These are phyloP conservation scores for Leccinum ochraceum DNA, from an alignment of 768 basidiomycete species.

Conservation along the genomic window DNA sequence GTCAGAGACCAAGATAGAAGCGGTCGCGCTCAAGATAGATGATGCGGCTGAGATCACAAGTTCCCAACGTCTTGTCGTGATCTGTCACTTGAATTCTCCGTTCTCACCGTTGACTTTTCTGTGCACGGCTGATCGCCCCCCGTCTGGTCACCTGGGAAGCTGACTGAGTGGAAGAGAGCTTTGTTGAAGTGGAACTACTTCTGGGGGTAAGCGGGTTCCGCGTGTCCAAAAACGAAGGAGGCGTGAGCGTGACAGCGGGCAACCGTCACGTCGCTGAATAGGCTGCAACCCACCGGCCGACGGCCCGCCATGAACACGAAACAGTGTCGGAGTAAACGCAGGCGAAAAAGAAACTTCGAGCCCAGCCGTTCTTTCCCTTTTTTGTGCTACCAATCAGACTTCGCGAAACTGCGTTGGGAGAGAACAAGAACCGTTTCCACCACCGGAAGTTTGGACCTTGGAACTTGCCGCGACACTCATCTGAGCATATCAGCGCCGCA, in stretches of 20 bases:
- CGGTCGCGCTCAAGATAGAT: conserved; percentile 6
- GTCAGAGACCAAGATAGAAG: conserved; percentile 23
- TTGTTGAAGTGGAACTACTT: background rate
- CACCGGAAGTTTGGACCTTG: background rate
- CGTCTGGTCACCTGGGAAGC: conserved; percentile 5
- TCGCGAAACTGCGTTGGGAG: background rate
- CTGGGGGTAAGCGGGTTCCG: background rate
- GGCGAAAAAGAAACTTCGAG: background rate
- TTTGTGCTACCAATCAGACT: conserved; percentile 11
- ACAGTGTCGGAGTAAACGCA: background rate
- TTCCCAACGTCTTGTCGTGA: conserved; percentile 9
- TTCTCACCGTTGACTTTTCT: conserved; percentile 13
- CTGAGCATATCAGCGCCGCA: conserved; percentile 2
- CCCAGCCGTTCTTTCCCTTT: conserved; percentile 16
- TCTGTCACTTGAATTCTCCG: conserved; percentile 10
- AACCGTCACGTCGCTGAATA: conserved; percentile 15
- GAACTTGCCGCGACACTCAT: background rate
- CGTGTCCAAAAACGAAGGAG: conserved; percentile 1
- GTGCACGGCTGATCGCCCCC: conserved; percentile 7
- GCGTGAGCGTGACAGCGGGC: conserved; percentile 9
- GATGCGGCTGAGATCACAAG: conserved; percentile 9
- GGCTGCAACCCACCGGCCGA: conserved; percentile 18
- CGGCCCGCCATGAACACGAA: conserved; percentile 7
- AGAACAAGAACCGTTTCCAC: background rate
- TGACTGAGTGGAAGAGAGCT: background rate